Evolutionary conservation across 345 rosid species (phyloP).

Genomic region (Eucalyptus pauciflora): DNA sequence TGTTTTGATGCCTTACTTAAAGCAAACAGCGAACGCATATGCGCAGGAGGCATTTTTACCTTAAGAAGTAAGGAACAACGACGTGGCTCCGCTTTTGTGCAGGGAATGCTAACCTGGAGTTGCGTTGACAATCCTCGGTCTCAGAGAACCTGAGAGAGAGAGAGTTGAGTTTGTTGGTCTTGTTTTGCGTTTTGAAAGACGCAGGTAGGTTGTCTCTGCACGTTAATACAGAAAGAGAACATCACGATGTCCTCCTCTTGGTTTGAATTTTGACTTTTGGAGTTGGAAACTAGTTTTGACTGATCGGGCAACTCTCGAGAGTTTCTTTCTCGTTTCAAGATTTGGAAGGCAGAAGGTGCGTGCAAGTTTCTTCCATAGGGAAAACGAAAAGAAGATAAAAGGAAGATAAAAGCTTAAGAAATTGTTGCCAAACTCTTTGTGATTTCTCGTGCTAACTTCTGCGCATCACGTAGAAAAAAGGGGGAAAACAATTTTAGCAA

Average conservation of each 20-base stretch:
- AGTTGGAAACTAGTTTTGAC: not conserved
- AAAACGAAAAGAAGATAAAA: not conserved
- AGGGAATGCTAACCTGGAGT: not conserved
- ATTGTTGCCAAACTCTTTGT: not conserved
- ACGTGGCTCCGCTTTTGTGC: not conserved
- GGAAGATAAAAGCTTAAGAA: not conserved
- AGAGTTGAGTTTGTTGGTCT: not conserved
- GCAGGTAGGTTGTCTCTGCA: not conserved
- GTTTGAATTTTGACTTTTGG: not conserved
- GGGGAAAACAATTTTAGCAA: accelerated
- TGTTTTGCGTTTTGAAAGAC: not conserved
- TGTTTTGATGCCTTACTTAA: not conserved
- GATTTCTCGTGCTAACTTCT: not conserved
- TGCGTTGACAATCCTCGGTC: not conserved
- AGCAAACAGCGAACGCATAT: not conserved
- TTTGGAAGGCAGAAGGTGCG: not conserved
- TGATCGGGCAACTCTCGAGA: not conserved
- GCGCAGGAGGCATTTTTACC: not conserved
- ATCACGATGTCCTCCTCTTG: not conserved
- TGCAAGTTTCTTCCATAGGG: not conserved
- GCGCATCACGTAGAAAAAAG: not conserved
- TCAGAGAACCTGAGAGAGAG: not conserved
- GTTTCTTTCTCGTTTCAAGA: not conserved
- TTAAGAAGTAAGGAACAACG: not conserved
- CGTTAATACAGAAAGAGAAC: not conserved